These are phyloP conservation scores for Tympanopsis confertula DNA, from an alignment of 2,329 filamentous ascomycete genomes.

Conservation along the genomic window DNA sequence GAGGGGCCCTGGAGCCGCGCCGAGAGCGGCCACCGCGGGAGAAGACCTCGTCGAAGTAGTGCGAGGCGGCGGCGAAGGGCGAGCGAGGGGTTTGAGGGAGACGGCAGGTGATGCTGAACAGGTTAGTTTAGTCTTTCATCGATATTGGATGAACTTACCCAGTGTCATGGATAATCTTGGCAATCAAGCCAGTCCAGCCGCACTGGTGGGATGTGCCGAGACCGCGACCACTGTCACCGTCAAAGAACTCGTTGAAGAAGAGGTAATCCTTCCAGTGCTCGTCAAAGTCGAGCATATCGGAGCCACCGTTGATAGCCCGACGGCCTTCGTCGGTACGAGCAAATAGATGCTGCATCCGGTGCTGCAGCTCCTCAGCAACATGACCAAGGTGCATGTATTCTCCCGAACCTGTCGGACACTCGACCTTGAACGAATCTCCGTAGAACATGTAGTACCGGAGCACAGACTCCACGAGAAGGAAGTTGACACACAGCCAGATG, in stretches of 20 bases:
- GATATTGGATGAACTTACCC: slow-evolving; percentile 49
- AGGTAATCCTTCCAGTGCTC: slow-evolving; percentile 85
- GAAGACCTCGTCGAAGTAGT: slow-evolving; percentile 93
- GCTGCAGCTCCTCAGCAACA: slow-evolving; percentile 88
- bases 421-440: slow-evolving; percentile 74
- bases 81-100: slow-evolving; percentile 88
- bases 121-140: neutral
- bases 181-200: slow-evolving; percentile 90
- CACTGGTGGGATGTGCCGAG: slow-evolving; percentile 89
- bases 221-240: slow-evolving; percentile 80
- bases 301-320: slow-evolving; percentile 77
- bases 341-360: slow-evolving; percentile 86
- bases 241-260: slow-evolving; percentile 97
- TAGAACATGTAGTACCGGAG: slow-evolving; percentile 96
- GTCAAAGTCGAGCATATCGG: slow-evolving; percentile 79
- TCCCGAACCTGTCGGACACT: slow-evolving; percentile 86
- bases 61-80: slow-evolving; percentile 68
- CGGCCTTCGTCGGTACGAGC: slow-evolving; percentile 73
- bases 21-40: slow-evolving; percentile 31
- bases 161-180: slow-evolving; percentile 94
- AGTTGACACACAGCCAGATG: slow-evolving; percentile 94
- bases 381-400: slow-evolving; percentile 93
- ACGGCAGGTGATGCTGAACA: slow-evolving; percentile 66
- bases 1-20: slow-evolving; percentile 20
- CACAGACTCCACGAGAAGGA: slow-evolving; percentile 84